phyloP scores from a whole-genome alignment of 2,329 filamentous ascomycete species.

The Xylaria sp. region DNA sequence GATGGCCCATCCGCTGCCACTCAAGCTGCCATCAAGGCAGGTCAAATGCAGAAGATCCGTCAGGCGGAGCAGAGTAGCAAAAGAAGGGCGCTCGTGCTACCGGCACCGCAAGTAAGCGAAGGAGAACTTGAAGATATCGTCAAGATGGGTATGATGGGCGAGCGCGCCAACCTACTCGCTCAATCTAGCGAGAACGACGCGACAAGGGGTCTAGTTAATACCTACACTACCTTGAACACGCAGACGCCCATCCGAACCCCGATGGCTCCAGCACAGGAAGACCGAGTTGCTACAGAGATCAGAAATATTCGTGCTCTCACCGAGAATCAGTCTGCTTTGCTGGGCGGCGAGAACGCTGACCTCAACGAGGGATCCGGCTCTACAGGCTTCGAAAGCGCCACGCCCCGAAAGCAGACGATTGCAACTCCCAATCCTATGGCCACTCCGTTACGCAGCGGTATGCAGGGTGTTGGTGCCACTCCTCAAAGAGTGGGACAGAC shows the following conservation, averaged over 20 bases:
- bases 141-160: constrained; percentile 94
- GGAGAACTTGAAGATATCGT: constrained; percentile 94
- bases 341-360: constrained; percentile 91
- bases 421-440: constrained; percentile 95
- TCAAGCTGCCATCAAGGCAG: constrained; percentile 86
- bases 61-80: constrained; percentile 98
- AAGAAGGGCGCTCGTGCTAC: constrained; percentile 73
- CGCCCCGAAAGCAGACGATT: constrained; percentile 72
- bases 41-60: constrained; percentile 87
- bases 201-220: constrained; percentile 78
- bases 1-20: constrained; percentile 70
- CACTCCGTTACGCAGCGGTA: constrained; percentile 68
- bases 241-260: constrained; percentile 88
- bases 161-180: constrained; percentile 72
- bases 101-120: constrained; percentile 86
- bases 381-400: constrained; percentile 81
- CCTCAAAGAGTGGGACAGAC: constrained; percentile 68
- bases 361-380: constrained; percentile 75
- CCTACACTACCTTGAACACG: constrained; percentile 76
- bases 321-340: constrained; percentile 85
- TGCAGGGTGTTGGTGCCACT: constrained; percentile 62
- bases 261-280: constrained; percentile 83
- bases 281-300: constrained; percentile 94
- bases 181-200: constrained; percentile 76
- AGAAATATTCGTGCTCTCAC: constrained; percentile 88